These are phyloP conservation scores for Penicillium canescens DNA, from an alignment of 495 filamentous ascomycete species.

Conservation along the genomic window DNA sequence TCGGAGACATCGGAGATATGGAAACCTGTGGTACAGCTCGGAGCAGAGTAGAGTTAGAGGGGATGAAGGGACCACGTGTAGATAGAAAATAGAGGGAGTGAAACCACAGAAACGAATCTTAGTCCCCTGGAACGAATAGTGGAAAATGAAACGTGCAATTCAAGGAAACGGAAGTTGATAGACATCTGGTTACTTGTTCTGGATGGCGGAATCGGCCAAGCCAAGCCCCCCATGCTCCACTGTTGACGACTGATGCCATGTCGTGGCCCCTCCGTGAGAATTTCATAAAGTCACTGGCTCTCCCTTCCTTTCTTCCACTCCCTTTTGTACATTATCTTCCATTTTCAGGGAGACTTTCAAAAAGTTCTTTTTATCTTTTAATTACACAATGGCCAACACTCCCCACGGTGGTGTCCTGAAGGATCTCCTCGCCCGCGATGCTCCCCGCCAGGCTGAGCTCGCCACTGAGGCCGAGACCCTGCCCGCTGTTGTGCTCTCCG, in stretches of 20 bases:
- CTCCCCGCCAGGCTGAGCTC: conserved; percentile 72
- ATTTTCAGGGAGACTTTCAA: not conserved
- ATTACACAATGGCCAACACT: conserved; percentile 65
- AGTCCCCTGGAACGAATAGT: no score
- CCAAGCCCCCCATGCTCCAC: conserved; percentile 28
- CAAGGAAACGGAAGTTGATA: no score
- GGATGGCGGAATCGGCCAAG: conserved; percentile 12
- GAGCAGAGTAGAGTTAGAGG: not conserved
- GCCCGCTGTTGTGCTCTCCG: conserved; percentile 79
- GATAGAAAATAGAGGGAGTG: no score
- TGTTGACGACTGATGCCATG: conserved; percentile 26
- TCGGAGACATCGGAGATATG: not conserved
- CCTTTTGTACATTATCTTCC: conserved; percentile 6
- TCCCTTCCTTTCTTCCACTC: conserved; percentile 8
- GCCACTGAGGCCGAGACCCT: conserved; percentile 81
- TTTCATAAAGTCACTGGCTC: not conserved
- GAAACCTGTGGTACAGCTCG: not conserved
- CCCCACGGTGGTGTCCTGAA: conserved; percentile 97
- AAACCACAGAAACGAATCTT: no score
- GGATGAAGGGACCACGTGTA: no score
- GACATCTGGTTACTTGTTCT: conserved; percentile 17
- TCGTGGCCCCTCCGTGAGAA: no score
- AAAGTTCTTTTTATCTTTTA: not conserved
- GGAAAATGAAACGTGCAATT: no score
- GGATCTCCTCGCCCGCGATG: conserved; percentile 92